Base-by-base conservation (phyloP, 148 eudicot species). In the Pouteria glomerata region DNA sequence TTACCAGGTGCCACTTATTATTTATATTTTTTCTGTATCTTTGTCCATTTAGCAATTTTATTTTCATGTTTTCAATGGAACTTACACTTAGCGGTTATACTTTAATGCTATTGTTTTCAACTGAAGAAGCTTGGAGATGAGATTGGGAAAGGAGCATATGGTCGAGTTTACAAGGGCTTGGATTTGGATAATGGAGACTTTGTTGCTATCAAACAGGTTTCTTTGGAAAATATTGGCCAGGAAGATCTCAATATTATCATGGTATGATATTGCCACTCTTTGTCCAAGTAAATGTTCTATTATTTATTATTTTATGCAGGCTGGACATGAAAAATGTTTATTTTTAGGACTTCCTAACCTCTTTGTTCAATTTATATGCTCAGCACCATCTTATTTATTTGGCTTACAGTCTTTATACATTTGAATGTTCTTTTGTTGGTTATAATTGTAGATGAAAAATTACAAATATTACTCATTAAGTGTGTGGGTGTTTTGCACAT, bases 111-210 rank as follows among this genome's bases (percentile, higher is more conserved):
- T 62, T 57, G 26, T 33, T 66, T 67, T 44, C 13, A 8, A 69
- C 67, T 53, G 66, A 74, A 93, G 98, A 92, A 92, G 89, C 89
- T 96, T 69, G 99, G 99, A 61, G 99, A 96, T 83, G 99, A 96
- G 81, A 96, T 96, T 57, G 99, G 99, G 63, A 96, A 96, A 85
- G 99, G 99, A 62, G 99, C 99, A 13, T 92, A 96, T 78, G 97
- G 99, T 39, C 88, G 99, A 82, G 99, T 96, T 7, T 96, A 96
- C 88, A 92, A 96, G 81, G 99, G 99, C 53, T 80, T 96, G 88
- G 99, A 92, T 84, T 88, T 96, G 92, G 92, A 88, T 78, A 96
- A 96, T 85, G 99, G 97, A 76, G 99, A 92, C 76, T 96, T 92
- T 77, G 99, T 96, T 74, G 99, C 99, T 23, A 92, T 96, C 66